Conservation (phyloP, 148 eudicot species). For the Chenopodium formosanum region DNA sequence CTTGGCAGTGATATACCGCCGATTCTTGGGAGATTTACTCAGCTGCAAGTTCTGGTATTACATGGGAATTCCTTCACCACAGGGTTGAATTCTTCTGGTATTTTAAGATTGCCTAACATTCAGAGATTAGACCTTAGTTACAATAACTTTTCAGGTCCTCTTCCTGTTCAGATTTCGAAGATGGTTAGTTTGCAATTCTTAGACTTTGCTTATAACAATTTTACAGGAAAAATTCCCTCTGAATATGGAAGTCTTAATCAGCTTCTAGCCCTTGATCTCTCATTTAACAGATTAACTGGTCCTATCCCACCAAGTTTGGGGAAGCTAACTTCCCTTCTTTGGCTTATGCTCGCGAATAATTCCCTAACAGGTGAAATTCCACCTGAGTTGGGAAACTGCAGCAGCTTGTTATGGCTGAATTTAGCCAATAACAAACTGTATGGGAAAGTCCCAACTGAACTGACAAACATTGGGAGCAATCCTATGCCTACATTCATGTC, state of each 20-base stretch:
- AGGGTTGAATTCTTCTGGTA: constrained; percentile 70
- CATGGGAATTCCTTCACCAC: constrained; percentile 59
- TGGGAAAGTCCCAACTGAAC: constrained; percentile 57
- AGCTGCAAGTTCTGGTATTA: constrained; percentile 56
- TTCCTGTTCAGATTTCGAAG: constrained; percentile 57
- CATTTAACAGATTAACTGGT: constrained; percentile 61
- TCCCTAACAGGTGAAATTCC: constrained; percentile 75
- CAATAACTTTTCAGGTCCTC: constrained; percentile 70
- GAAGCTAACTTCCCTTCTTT: constrained; percentile 66
- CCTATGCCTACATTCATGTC: constrained; percentile 51
- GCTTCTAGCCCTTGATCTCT: constrained; percentile 85
- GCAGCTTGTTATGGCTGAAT: constrained; percentile 88
- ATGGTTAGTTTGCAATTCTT: constrained; percentile 56
- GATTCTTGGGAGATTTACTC: constrained; percentile 62
- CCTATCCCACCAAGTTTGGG: constrained; percentile 71
- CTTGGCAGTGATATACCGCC: constrained; percentile 63
- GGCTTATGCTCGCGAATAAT: constrained; percentile 94
- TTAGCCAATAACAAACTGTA: constrained; percentile 64
- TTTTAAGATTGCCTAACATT: constrained; percentile 52
- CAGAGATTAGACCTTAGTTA: constrained; percentile 67
- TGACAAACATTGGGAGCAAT: constrained; percentile 60
- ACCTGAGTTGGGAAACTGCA: constrained; percentile 72
- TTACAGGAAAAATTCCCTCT: constrained; percentile 62
- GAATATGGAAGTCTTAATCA: constrained; percentile 56
- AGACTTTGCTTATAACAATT: constrained; percentile 62